Percentiles rank a stretch among this genome's conserved stretches.
phyloP scores from a whole-genome alignment of 2,329 filamentous ascomycete genomes.

The Neonectria hederae region DNA sequence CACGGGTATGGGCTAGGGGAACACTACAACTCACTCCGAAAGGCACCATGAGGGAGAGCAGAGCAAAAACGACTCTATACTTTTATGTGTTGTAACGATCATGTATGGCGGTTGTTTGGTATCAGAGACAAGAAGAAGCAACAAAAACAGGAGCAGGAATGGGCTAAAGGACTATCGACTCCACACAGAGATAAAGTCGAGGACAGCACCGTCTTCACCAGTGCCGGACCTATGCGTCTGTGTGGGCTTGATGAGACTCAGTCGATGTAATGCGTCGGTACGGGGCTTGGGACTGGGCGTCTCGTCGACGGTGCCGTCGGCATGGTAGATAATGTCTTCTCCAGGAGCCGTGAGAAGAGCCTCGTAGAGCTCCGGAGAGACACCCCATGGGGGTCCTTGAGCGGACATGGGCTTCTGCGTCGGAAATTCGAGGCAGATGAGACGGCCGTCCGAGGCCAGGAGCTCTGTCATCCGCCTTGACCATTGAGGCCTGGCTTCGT shows the following conservation, averaged over 20 bases:
- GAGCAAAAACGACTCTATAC: slow-evolving; percentile 27
- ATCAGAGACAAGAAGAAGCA: slow-evolving; percentile 35
- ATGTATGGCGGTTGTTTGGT: slow-evolving; percentile 39
- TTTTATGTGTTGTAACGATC: slow-evolving; percentile 32
- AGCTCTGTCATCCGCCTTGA: slow-evolving; percentile 61
- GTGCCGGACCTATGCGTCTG: slow-evolving; percentile 60
- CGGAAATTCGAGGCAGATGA: slow-evolving; percentile 81
- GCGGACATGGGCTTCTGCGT: slow-evolving; percentile 72
- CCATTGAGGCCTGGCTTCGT: slow-evolving; percentile 62
- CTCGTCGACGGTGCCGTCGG: slow-evolving; percentile 55
- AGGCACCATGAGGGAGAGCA: slow-evolving; percentile 43
- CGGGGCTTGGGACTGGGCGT: slow-evolving; percentile 51
- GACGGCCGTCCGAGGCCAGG: slow-evolving; percentile 58
- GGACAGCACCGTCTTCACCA: slow-evolving; percentile 55
- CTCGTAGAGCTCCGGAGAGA: slow-evolving; percentile 75
- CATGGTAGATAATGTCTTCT: slow-evolving; percentile 68
- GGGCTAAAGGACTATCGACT: slow-evolving; percentile 40
- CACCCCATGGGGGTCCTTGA: slow-evolving; percentile 77
- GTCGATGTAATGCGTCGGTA: slow-evolving; percentile 51
- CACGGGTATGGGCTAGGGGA: slow-evolving; percentile 95
- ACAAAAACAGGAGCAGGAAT: slow-evolving; percentile 10
- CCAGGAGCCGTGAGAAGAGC: slow-evolving; percentile 77
- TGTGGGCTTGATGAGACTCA: slow-evolving; percentile 60
- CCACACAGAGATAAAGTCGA: slow-evolving; percentile 67
- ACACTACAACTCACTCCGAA: slow-evolving; percentile 91